Evolutionary conservation across 495 filamentous ascomycete genomes (phyloP), one percentile per base, ranked within the genome.

Genomic region (Talaromyces proteolyticus): DNA sequence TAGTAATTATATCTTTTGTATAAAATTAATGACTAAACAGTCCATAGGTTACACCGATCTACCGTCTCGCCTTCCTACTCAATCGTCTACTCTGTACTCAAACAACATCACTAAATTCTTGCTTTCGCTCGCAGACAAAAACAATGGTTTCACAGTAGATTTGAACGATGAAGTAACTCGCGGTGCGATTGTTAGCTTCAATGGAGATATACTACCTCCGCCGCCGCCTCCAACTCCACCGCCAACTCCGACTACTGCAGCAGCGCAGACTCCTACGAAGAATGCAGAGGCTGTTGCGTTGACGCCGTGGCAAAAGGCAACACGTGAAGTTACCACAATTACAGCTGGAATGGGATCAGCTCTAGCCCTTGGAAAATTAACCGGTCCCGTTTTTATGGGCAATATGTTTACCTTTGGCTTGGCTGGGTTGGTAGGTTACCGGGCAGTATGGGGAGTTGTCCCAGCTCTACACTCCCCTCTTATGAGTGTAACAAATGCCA

Each of bases 401-500:
- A 91, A 92, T 56, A 79, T 82, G 59, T 85, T 91, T 64, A 89
- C 84, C 6, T 89, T 89, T 57, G 82, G 82, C 8, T 74, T 92
- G 45, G 86, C 88, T 39, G 85, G 86, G 45, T 64, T 92, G 14
- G 85, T 90, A 52, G 88, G 88, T 5, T 91, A 92, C 55, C 79
- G 87, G 18, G 86, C 85, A 7, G 86, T 92, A 6, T 91, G 88
- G 87, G 85, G 85, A 39, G 87, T 91, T 10, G 62, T 65, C 1
- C 87, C 88, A 6, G 85, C 88, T 19, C 73, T 92, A 16, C 88
- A 92, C 57, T 87, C 85, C 6, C 88, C 88, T 0, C 68, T 92
- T 12, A 92, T 92, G 88, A 86, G 81, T 50, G 88, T 92, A 20
- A 92, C 88, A 21, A 92, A 92, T 63, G 88, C 88, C 18, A 92